These are phyloP conservation scores for Fusarium sambucinum DNA, from an alignment of 2,329 filamentous ascomycete genomes.

Conservation along the genomic window DNA sequence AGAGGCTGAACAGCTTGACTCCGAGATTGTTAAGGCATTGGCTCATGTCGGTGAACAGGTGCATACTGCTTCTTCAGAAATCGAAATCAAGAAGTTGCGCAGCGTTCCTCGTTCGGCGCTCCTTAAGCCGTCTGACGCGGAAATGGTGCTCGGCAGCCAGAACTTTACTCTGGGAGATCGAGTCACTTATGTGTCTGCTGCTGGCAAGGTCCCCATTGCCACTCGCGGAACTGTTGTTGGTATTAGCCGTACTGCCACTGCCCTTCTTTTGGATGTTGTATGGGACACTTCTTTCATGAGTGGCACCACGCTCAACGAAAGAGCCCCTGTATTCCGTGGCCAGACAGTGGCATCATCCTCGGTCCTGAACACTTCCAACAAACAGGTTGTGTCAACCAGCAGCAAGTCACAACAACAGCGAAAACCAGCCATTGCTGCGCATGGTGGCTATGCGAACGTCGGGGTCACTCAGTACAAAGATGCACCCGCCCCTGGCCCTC, in stretches of 20 bases:
- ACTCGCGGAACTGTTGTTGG: slow-evolving; percentile 94
- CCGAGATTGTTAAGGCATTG: slow-evolving; percentile 84
- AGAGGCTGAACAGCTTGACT: slow-evolving; percentile 96
- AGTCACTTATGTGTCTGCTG: slow-evolving; percentile 90
- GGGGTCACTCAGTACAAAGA: slow-evolving; percentile 73
- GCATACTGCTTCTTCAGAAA: slow-evolving; percentile 63
- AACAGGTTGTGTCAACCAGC: slow-evolving; percentile 80
- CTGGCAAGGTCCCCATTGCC: slow-evolving; percentile 94
- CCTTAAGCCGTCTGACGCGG: slow-evolving; percentile 94
- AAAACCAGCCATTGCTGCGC: slow-evolving; percentile 61
- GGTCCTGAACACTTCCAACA: slow-evolving; percentile 87
- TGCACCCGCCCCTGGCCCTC: slow-evolving; percentile 65
- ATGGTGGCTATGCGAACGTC: slow-evolving; percentile 65
- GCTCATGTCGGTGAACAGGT: slow-evolving; percentile 79
- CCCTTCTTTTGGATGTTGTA: slow-evolving; percentile 87
- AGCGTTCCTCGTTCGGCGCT: slow-evolving; percentile 88
- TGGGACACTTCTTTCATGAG: slow-evolving; percentile 98
- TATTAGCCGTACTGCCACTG: slow-evolving; percentile 87
- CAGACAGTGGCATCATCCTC: slow-evolving; percentile 90
- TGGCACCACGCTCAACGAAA: slow-evolving; percentile 88
- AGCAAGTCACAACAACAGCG: slow-evolving; percentile 62
- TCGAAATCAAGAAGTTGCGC: slow-evolving; percentile 76
- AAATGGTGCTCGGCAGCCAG: slow-evolving; percentile 89
- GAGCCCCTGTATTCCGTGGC: slow-evolving; percentile 92
- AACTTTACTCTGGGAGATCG: slow-evolving; percentile 87